These are phyloP conservation scores for Spatholobus suberectus DNA, from an alignment of 306 rosid species.

Conservation along the genomic window DNA sequence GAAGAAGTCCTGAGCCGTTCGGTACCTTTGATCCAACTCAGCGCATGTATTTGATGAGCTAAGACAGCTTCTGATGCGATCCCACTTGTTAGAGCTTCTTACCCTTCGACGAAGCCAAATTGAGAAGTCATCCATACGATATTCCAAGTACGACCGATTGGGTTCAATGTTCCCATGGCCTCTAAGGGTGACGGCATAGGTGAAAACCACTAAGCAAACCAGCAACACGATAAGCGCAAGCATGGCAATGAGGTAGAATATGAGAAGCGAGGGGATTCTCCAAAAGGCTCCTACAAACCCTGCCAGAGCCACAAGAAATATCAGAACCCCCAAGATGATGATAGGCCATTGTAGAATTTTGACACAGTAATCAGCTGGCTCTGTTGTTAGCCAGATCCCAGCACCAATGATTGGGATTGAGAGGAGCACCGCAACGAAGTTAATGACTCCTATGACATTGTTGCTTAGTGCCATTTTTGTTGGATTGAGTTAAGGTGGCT, in stretches of 20 bases:
- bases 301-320: conserved; percentile 65
- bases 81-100: conserved; percentile 71
- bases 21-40: conserved; percentile 70
- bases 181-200: conserved; percentile 70
- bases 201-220: conserved; percentile 61
- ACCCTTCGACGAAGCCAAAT: conserved; percentile 75
- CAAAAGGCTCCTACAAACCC: conserved; percentile 84
- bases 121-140: conserved; percentile 75
- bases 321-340: conserved; percentile 65
- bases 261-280: conserved; percentile 68
- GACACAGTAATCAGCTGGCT: conserved; percentile 80
- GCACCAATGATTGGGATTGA: conserved; percentile 84
- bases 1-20: conserved; percentile 85
- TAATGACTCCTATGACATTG: conserved; percentile 75
- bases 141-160: conserved; percentile 81
- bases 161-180: conserved; percentile 84
- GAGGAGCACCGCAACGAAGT: conserved; percentile 76
- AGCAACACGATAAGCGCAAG: conserved; percentile 66
- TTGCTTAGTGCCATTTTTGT: conserved; percentile 71
- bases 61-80: conserved; percentile 69
- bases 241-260: conserved; percentile 73
- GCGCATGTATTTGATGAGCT: conserved; percentile 63
- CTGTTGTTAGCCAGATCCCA: conserved; percentile 86
- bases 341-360: conserved; percentile 85
- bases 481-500: background rate